Evolutionary conservation across 148 eudicot genomes (phyloP).

Genomic region (Polygonum aviculare): DNA sequence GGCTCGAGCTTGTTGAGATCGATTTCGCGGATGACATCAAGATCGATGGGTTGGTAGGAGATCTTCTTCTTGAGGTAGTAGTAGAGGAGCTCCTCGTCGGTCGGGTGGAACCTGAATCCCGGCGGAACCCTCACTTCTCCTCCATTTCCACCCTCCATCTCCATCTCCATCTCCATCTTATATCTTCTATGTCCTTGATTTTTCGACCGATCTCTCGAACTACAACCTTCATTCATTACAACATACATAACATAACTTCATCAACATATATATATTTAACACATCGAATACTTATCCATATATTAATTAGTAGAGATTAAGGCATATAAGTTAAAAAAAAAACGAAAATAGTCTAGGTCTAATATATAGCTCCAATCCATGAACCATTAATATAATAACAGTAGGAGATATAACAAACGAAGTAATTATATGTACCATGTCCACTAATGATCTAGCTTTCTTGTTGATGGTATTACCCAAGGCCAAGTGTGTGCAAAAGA

Average conservation of each 20-base stretch:
- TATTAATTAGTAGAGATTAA: neutral
- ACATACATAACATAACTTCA: neutral
- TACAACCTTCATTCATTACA: neutral
- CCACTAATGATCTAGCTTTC: neutral
- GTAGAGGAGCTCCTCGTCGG: slow-evolving; percentile 84
- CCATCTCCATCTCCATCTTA: slow-evolving; percentile 22
- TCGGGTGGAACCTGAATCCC: slow-evolving; percentile 93
- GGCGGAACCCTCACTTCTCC: slow-evolving; percentile 76
- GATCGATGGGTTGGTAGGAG: slow-evolving; percentile 83
- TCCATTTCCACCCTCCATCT: slow-evolving; percentile 46
- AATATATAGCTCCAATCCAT: too few relatives aligned
- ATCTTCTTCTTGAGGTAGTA: slow-evolving; percentile 89
- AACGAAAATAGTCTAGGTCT: neutral
- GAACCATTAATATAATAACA: too few relatives aligned
- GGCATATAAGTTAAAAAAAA: neutral
- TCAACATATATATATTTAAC: neutral
- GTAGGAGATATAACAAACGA: too few relatives aligned
- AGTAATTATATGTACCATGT: neutral
- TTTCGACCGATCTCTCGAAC: neutral
- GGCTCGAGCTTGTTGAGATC: slow-evolving; percentile 98
- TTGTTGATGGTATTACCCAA: too few relatives aligned
- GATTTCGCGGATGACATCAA: slow-evolving; percentile 88
- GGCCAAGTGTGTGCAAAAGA: neutral
- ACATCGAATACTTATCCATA: neutral
- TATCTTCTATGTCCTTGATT: neutral